These are phyloP conservation scores for Ophiostoma piceae DNA, from an alignment of 2,329 filamentous ascomycete genomes.

Conservation along the genomic window DNA sequence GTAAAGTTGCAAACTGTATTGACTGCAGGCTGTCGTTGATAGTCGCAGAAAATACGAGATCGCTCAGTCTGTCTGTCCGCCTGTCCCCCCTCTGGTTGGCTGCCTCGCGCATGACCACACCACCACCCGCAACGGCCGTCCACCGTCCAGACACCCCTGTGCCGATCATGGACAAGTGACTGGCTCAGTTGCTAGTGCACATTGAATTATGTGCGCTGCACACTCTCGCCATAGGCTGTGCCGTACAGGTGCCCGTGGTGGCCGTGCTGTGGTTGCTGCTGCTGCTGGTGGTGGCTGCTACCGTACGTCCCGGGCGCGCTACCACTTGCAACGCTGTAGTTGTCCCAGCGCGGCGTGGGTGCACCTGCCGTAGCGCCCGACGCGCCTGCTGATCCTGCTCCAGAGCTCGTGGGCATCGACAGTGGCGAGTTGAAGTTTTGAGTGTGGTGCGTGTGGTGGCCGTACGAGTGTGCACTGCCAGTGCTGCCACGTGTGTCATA, in stretches of 20 bases:
- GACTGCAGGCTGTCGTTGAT: background rate
- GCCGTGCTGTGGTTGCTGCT: slow-evolving; percentile 21
- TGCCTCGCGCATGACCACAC: slow-evolving; percentile 11
- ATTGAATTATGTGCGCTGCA: slow-evolving; percentile 24
- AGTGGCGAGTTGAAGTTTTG: slow-evolving; percentile 27
- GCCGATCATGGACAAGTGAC: slow-evolving; percentile 1
- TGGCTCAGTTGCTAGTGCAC: background rate
- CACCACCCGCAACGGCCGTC: background rate
- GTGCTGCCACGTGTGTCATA: slow-evolving; percentile 31
- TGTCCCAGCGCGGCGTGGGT: slow-evolving; percentile 25
- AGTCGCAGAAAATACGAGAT: background rate
- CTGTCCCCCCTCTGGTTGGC: background rate
- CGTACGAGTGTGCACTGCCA: slow-evolving; percentile 20
- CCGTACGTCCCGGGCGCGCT: slow-evolving; percentile 16
- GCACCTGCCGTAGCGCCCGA: background rate
- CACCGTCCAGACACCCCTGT: background rate
- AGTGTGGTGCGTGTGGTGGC: slow-evolving; percentile 31
- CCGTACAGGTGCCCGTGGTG: slow-evolving; percentile 26
- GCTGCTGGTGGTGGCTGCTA: slow-evolving; percentile 23
- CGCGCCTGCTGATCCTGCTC: background rate
- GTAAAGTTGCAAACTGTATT: background rate
- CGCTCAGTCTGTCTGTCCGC: background rate
- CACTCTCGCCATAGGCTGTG: slow-evolving; percentile 25
- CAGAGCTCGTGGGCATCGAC: slow-evolving; percentile 19
- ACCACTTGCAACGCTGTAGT: slow-evolving; percentile 23